Percentiles rank a stretch among this genome's conserved stretches.
Conservation (phyloP, 805 yeast species). For the Saccharomyces kudriavzevii region DNA sequence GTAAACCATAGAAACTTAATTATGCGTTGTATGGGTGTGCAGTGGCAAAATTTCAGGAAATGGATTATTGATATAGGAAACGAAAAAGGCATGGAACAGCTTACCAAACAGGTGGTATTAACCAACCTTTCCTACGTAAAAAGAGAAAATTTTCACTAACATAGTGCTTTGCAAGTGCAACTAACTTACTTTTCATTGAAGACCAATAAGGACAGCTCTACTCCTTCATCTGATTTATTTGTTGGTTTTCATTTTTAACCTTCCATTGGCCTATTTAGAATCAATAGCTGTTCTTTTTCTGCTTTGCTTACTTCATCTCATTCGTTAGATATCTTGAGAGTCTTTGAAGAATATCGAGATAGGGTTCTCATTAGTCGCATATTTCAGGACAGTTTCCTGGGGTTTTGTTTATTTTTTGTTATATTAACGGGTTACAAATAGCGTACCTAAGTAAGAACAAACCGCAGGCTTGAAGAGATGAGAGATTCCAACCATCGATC, state of each 20-base stretch:
- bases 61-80: background rate
- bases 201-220: background rate
- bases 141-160: too few relatives aligned
- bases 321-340: background rate
- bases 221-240: background rate
- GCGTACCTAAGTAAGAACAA: background rate
- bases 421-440: background rate
- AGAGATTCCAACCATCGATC: conserved; percentile 84
- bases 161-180: too few relatives aligned
- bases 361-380: background rate
- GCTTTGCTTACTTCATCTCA: background rate
- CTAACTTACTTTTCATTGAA: too few relatives aligned
- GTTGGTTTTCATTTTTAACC: background rate
- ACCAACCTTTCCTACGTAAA: background rate
- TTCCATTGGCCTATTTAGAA: background rate
- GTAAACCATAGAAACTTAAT: background rate
- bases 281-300: background rate
- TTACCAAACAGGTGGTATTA: background rate
- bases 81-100: background rate
- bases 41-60: background rate
- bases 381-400: background rate
- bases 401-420: background rate
- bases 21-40: background rate
- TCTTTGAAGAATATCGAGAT: background rate
- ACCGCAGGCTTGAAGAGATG: conserved; percentile 38